These are phyloP conservation scores for Fusarium subtropicale DNA, from an alignment of 2,329 filamentous ascomycete genomes.

Conservation along the genomic window DNA sequence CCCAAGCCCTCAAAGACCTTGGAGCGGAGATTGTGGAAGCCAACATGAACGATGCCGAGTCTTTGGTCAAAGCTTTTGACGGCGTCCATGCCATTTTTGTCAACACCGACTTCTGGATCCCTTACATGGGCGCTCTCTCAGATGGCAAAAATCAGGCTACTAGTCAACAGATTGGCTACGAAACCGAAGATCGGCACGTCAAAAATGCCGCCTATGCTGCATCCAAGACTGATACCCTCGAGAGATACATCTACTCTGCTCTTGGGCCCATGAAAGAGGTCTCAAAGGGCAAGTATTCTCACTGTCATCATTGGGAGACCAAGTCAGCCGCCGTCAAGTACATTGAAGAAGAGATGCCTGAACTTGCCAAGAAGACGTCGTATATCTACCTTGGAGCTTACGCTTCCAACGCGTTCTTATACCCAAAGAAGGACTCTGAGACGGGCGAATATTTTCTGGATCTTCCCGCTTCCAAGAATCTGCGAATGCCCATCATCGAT, in stretches of 20 bases:
- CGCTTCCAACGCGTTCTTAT: slow-evolving; percentile 39
- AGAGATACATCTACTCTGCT: slow-evolving; percentile 62
- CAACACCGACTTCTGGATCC: slow-evolving; percentile 65
- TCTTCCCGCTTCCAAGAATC: slow-evolving; percentile 43
- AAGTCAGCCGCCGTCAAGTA: slow-evolving; percentile 62
- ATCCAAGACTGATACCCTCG: slow-evolving; percentile 53
- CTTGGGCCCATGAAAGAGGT: slow-evolving; percentile 59
- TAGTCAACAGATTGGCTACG: slow-evolving; percentile 55
- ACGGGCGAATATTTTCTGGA: slow-evolving; percentile 50
- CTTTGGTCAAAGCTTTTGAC: slow-evolving; percentile 55
- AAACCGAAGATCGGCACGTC: slow-evolving; percentile 62
- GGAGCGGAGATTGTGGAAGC: slow-evolving; percentile 59
- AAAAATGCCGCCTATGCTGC: slow-evolving; percentile 66
- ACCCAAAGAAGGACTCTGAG: slow-evolving; percentile 41
- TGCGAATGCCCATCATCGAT: slow-evolving; percentile 56
- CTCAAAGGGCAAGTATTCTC: slow-evolving; percentile 56
- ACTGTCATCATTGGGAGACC: slow-evolving; percentile 62
- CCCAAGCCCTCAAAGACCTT: slow-evolving; percentile 52
- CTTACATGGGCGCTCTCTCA: slow-evolving; percentile 55
- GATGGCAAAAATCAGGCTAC: slow-evolving; percentile 50
- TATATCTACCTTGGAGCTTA: slow-evolving; percentile 45
- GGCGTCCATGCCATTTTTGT: slow-evolving; percentile 62
- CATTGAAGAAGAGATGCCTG: slow-evolving; percentile 55
- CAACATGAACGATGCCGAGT: slow-evolving; percentile 55
- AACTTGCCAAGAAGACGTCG: slow-evolving; percentile 55